Base-by-base conservation (phyloP, 768 basidiomycete species). In the Tephrocybe sp. region DNA sequence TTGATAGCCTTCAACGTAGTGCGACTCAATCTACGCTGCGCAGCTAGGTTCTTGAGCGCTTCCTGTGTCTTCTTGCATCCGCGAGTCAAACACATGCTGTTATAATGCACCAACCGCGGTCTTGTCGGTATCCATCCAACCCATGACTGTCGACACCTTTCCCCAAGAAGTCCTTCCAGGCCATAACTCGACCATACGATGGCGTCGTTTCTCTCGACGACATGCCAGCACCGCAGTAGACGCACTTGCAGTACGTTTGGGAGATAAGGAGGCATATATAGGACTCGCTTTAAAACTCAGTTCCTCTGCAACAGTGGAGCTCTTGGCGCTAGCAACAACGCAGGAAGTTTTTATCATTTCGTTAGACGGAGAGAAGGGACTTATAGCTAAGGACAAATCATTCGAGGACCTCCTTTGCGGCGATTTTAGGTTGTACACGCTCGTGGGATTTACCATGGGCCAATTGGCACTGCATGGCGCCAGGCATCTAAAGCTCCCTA, bases 371-470 rank as follows among this genome's bases (percentile, higher is more conserved):
- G 36, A 33, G n/a, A 39, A 20, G 8, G 55, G 41, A 17, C 49
- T 55, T 14, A 49, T 52, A 20, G 17, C 33, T 34, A 11, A 14
- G 9, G 60, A 62, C 38, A 32, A 49, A 11, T 30, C 48, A 9
- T 59, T 62, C 31, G 35, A 52, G 36, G 36, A 48, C 26, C 52
- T 65, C 20, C 63, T 65, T 43, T 11, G 36, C 41, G 61, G 57
- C 34, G 30, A n/a, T 30, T 19, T 26, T 26, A 7, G 26, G 7
- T 4, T n/a, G n/a, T 38, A 45, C 35, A 34, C 34, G 5, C 36
- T 75, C 3, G 67, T 68, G 7, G 72, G 68, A 1, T 74, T 78
- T 48, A 62, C 62, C 5, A 65, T 76, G 67, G 67, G 66, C 0
- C 63, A 63, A 10, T 49, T 68, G 5, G 73, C 69, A 0, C 34